Conservation (phyloP, 306 rosid genomes). For the Acacia melanoxylon region DNA sequence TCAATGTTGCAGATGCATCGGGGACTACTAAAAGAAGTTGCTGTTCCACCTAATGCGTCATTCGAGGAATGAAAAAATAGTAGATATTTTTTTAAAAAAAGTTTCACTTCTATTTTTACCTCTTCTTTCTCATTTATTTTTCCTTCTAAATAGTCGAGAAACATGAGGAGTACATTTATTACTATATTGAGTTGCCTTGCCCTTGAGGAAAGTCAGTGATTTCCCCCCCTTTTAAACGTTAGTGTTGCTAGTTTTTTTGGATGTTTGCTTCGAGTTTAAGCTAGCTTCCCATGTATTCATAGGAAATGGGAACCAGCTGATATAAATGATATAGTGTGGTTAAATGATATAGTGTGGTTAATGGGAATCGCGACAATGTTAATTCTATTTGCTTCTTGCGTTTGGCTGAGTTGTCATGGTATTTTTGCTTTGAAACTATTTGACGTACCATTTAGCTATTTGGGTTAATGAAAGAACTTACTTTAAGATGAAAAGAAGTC, state of each 20-base stretch:
- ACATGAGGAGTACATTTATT: slow-evolving; percentile 64
- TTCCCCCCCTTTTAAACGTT: slow-evolving; percentile 15
- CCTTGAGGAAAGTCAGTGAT: slow-evolving; percentile 47
- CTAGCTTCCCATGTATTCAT: slow-evolving; percentile 45
- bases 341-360: slow-evolving; percentile 29
- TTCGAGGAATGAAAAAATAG: slow-evolving; percentile 35
- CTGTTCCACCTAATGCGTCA: slow-evolving; percentile 61
- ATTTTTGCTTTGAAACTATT: slow-evolving; percentile 7
- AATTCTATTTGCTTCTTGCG: slow-evolving; percentile 19
- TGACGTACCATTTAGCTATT: too few relatives aligned
- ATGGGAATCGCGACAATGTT: slow-evolving; percentile 23
- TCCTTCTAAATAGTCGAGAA: slow-evolving; percentile 47
- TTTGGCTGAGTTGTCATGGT: slow-evolving; percentile 12
- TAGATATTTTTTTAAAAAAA: slow-evolving; percentile 39
- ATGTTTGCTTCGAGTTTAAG: slow-evolving; percentile 39
- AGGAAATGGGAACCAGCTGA: slow-evolving; percentile 40
- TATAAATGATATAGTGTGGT: slow-evolving; percentile 38
- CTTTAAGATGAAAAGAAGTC: too few relatives aligned
- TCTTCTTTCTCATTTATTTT: slow-evolving; percentile 22
- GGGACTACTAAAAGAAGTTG: slow-evolving; percentile 68
- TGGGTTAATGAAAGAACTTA: too few relatives aligned
- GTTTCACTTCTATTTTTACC: slow-evolving; percentile 33
- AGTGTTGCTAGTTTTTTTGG: slow-evolving; percentile 49
- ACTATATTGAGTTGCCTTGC: slow-evolving; percentile 56
- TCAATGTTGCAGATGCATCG: slow-evolving; percentile 72